These are phyloP conservation scores for Neurospora sp. DNA, from an alignment of 495 filamentous ascomycete species.

Conservation along the genomic window DNA sequence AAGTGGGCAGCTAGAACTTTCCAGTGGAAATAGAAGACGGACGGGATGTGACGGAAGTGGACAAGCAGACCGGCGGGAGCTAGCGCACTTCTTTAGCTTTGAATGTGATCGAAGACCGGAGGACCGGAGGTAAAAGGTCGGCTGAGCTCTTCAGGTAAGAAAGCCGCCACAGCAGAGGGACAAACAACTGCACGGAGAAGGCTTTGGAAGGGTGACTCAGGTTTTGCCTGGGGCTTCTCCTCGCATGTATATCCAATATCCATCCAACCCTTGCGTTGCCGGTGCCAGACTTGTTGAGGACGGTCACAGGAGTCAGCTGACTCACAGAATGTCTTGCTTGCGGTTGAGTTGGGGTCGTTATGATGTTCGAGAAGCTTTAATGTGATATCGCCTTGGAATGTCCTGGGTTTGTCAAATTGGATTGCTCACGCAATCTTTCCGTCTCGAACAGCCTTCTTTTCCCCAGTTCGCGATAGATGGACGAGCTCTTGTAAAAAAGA, in stretches of 20 bases:
- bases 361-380: neutral
- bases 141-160: neutral
- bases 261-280: neutral
- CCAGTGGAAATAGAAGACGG: neutral
- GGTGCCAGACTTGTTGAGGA: neutral
- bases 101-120: neutral
- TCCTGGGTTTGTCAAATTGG: neutral
- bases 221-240: neutral
- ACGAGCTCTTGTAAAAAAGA: neutral
- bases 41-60: neutral
- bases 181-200: neutral
- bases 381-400: neutral
- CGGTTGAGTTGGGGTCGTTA: neutral
- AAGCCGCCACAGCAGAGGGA: neutral
- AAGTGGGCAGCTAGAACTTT: neutral
- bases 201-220: neutral
- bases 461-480: neutral
- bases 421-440: neutral
- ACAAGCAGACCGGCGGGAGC: neutral
- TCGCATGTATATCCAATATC: neutral
- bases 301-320: neutral
- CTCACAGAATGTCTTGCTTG: neutral
- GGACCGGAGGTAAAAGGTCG: neutral
- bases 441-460: neutral
- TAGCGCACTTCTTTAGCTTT: neutral